These are phyloP conservation scores for Centaurea solstitialis DNA, from an alignment of 129 eudicot genomes.

Conservation along the genomic window DNA sequence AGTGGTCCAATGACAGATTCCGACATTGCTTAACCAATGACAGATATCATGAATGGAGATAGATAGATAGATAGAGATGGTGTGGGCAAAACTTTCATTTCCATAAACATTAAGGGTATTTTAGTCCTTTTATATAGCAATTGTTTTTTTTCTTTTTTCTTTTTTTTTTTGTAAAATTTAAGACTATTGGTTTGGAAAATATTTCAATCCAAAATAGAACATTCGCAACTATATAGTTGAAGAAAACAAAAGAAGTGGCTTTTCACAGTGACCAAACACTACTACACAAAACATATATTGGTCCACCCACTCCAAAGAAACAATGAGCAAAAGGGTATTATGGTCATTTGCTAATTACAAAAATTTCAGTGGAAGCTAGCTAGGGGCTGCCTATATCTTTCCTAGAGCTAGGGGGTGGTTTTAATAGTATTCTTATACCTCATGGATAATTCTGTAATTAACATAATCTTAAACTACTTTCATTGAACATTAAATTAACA, in stretches of 20 bases:
- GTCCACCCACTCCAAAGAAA: conserved; percentile 11
- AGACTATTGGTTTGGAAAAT: background rate
- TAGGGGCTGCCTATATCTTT: conserved; percentile 31
- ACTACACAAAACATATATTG: background rate
- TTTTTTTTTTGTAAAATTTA: background rate
- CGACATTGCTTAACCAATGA: background rate
- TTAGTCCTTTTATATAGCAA: conserved; percentile 1
- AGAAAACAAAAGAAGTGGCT: conserved; percentile 18
- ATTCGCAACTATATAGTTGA: conserved; percentile 25
- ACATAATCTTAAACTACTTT: conserved; percentile 22
- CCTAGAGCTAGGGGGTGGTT: conserved; percentile 9
- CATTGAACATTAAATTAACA: conserved; percentile 17
- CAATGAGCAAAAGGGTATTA: conserved; percentile 17
- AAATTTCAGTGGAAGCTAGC: conserved; percentile 24
- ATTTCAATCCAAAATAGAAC: conserved; percentile 22
- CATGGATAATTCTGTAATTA: conserved; percentile 22
- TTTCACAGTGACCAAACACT: conserved; percentile 18
- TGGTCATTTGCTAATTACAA: conserved; percentile 5
- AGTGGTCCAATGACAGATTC: background rate
- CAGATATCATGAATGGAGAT: background rate
- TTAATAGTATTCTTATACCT: conserved; percentile 8
- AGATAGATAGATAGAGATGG: background rate
- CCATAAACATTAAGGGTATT: background rate
- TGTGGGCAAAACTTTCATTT: background rate
- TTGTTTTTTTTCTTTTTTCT: background rate